Percentiles rank a stretch among this genome's conserved stretches.
These are phyloP conservation scores for Seiridium unicorne DNA, from an alignment of 2,329 filamentous ascomycete species.

Conservation along the genomic window DNA sequence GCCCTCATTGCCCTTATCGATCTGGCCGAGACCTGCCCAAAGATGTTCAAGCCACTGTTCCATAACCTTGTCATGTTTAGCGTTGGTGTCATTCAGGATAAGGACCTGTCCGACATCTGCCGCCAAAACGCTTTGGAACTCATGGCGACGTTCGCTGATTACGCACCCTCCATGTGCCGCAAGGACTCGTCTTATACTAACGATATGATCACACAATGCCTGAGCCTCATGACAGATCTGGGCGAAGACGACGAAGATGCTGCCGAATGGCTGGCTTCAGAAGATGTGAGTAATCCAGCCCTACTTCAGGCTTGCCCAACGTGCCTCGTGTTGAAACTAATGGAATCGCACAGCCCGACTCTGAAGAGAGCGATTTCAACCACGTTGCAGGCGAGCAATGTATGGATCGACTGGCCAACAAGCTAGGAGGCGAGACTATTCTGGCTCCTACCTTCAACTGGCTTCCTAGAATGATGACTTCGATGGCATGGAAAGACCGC, in stretches of 20 bases:
- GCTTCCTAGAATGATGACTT: constrained; percentile 97
- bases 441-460: constrained; percentile 92
- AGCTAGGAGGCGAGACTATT: constrained; percentile 90
- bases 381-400: constrained; percentile 97
- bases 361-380: constrained; percentile 94
- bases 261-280: constrained; percentile 85
- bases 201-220: constrained; percentile 97
- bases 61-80: constrained; percentile 89
- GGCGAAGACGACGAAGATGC: constrained; percentile 94
- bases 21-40: constrained; percentile 87
- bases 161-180: constrained; percentile 89
- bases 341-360: constrained; percentile 63
- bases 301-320: not conserved
- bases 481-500: constrained; percentile 88
- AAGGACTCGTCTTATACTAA: constrained; percentile 89
- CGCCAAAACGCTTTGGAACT: constrained; percentile 94
- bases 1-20: constrained; percentile 91
- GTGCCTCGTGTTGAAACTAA: constrained; percentile 20
- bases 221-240: constrained; percentile 97
- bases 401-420: constrained; percentile 97
- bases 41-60: constrained; percentile 98
- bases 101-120: constrained; percentile 85
- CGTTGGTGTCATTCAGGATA: constrained; percentile 91
- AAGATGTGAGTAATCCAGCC: constrained; percentile 68
- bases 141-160: constrained; percentile 97